Percentiles rank a stretch among this genome's conserved stretches.
Evolutionary conservation across 352 stramenopile species (phyloP).

Genomic region (Phytophthora boehmeriae): DNA sequence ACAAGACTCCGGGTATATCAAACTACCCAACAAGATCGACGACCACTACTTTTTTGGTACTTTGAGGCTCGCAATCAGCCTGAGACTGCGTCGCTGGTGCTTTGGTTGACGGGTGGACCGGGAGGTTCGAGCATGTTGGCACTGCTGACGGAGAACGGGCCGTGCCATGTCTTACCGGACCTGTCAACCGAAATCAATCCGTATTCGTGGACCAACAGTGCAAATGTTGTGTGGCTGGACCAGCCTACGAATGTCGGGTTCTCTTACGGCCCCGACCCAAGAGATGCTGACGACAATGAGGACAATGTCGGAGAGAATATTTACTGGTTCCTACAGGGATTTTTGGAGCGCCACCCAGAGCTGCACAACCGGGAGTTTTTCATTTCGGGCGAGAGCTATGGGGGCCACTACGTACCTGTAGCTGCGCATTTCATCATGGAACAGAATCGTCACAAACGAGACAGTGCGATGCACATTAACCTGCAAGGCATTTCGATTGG

Average conservation of each 20-base stretch:
- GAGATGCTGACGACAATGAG: conserved; percentile 46
- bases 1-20: conserved; percentile 54
- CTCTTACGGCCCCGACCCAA: conserved; percentile 34
- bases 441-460: conserved; percentile 40
- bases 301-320: conserved; percentile 57
- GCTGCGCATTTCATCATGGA: conserved; percentile 54
- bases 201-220: conserved; percentile 55
- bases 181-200: conserved; percentile 46
- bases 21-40: conserved; percentile 57
- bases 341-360: conserved; percentile 48
- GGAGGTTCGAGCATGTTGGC: conserved; percentile 53
- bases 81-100: conserved; percentile 45
- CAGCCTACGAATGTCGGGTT: conserved; percentile 56
- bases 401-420: conserved; percentile 58
- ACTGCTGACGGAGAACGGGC: conserved; percentile 63
- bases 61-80: conserved; percentile 51
- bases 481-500: conserved; percentile 65
- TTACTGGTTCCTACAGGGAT: conserved; percentile 60
- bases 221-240: conserved; percentile 70
- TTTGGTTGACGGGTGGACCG: conserved; percentile 64
- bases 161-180: conserved; percentile 48
- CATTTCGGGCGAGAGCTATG: conserved; percentile 67
- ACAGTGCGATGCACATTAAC: conserved; percentile 37
- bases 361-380: conserved; percentile 51
- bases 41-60: conserved; percentile 79